Conservation (phyloP, 305 asterid genomes). For the Andrographis paniculata region DNA sequence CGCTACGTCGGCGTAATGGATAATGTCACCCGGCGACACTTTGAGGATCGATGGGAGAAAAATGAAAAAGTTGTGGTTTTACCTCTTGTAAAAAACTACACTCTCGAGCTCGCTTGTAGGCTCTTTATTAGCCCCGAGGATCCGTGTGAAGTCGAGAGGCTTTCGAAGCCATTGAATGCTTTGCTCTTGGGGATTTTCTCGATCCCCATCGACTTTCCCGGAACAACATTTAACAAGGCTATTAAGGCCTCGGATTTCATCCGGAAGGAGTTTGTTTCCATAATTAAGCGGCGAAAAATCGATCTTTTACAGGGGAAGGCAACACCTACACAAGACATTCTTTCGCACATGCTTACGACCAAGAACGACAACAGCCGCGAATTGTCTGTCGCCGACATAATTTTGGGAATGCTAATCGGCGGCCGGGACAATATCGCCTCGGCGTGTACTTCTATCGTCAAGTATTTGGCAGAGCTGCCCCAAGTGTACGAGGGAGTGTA, state of each 20-base stretch:
- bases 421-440: constrained; percentile 19
- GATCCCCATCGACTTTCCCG: constrained; percentile 18
- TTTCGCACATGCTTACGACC: constrained; percentile 15
- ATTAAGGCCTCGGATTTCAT: constrained; percentile 15
- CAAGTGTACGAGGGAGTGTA: constrained; percentile 17
- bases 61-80: constrained; percentile 6
- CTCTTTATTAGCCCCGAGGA: constrained; percentile 17
- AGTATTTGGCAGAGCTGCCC: constrained; percentile 18
- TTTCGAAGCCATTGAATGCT: constrained; percentile 11
- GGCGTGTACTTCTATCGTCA: constrained; percentile 12
- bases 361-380: constrained; percentile 12
- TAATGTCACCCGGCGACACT: constrained; percentile 14
- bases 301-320: constrained; percentile 12
- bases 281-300: constrained; percentile 11
- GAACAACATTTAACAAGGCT: constrained; percentile 12
- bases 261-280: constrained; percentile 5
- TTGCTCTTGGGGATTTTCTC: constrained; percentile 14
- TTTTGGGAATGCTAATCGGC: constrained; percentile 15
- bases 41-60: constrained; percentile 15
- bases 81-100: constrained; percentile 14
- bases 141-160: constrained; percentile 9
- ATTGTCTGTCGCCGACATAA: neutral
- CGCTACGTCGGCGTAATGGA: constrained; percentile 13
- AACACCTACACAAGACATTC: constrained; percentile 18
- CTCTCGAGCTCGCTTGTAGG: constrained; percentile 17